A percentile compares a stretch with the other conserved stretches of the same genome.
phyloP scores from a whole-genome alignment of 2,329 filamentous ascomycete species.

The Aspergillus brasiliensis region DNA sequence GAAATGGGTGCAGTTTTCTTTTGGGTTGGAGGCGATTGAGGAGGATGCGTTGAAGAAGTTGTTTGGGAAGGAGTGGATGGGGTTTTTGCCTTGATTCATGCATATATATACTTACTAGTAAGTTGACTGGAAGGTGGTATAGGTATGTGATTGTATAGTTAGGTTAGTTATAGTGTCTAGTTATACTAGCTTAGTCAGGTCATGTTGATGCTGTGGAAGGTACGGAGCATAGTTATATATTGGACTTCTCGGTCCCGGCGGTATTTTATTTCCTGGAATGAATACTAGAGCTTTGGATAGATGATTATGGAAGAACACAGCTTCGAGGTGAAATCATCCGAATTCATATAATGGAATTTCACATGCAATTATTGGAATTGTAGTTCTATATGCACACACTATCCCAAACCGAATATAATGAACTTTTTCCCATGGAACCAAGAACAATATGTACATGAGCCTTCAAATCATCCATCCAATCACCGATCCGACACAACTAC shows the following conservation, averaged over 20 bases:
- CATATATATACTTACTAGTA: too few relatives aligned
- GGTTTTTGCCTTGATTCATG: constrained; percentile 6
- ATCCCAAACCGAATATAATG: neutral
- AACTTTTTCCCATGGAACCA: constrained; percentile 9
- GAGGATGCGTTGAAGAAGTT: constrained; percentile 19
- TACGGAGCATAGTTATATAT: too few relatives aligned
- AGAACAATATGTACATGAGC: constrained; percentile 9
- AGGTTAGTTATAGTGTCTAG: too few relatives aligned
- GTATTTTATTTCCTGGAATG: too few relatives aligned
- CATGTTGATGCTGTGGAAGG: too few relatives aligned
- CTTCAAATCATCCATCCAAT: neutral
- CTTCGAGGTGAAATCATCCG: neutral
- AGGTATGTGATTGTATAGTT: neutral
- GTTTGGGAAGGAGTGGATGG: constrained; percentile 20
- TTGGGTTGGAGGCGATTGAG: constrained; percentile 29
- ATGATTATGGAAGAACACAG: too few relatives aligned
- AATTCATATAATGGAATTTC: neutral
- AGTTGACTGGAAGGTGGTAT: neutral
- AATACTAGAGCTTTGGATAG: too few relatives aligned
- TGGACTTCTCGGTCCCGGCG: too few relatives aligned
- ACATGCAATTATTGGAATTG: neutral
- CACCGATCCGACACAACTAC: neutral
- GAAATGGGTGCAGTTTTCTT: constrained; percentile 44
- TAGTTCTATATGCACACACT: neutral
- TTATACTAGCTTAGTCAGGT: too few relatives aligned